phyloP scores from a whole-genome alignment of 306 rosid species.

The Cicer judaicum region DNA sequence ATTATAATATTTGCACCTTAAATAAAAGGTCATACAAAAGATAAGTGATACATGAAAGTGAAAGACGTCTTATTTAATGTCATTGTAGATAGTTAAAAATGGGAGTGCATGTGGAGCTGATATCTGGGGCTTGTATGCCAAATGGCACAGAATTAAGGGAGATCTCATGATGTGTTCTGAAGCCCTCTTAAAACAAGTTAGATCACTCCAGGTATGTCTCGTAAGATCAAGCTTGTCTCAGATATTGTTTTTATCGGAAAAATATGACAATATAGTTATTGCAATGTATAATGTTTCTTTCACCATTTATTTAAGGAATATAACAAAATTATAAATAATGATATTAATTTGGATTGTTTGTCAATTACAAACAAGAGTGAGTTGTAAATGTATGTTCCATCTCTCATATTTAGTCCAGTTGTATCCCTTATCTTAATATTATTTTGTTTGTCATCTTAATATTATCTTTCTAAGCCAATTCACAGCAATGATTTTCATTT shows the following conservation, averaged over 20 bases:
- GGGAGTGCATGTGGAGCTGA: slow-evolving; percentile 73
- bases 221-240: slow-evolving; percentile 15
- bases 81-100: slow-evolving; percentile 69
- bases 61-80: slow-evolving; percentile 21
- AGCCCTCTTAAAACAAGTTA: slow-evolving; percentile 91
- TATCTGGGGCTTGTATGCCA: slow-evolving; percentile 86
- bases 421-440: not conserved
- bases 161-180: slow-evolving; percentile 87
- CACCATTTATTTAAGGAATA: not conserved
- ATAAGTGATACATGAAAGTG: slow-evolving; percentile 18
- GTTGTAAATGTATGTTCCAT: not conserved
- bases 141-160: slow-evolving; percentile 92
- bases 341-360: slow-evolving; percentile 4
- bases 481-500: slow-evolving; percentile 18
- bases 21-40: slow-evolving; percentile 17
- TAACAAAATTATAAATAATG: not conserved
- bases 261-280: not conserved
- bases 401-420: slow-evolving; percentile 24
- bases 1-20: too few species aligned
- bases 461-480: not conserved
- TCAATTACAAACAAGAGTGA: not conserved
- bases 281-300: slow-evolving; percentile 13
- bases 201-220: slow-evolving; percentile 87
- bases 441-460: not conserved
- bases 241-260: slow-evolving; percentile 1